Evolutionary conservation across 352 stramenopile species (phyloP), one percentile per base, ranked within the genome.

Genomic region (Pythium graminicola): DNA sequence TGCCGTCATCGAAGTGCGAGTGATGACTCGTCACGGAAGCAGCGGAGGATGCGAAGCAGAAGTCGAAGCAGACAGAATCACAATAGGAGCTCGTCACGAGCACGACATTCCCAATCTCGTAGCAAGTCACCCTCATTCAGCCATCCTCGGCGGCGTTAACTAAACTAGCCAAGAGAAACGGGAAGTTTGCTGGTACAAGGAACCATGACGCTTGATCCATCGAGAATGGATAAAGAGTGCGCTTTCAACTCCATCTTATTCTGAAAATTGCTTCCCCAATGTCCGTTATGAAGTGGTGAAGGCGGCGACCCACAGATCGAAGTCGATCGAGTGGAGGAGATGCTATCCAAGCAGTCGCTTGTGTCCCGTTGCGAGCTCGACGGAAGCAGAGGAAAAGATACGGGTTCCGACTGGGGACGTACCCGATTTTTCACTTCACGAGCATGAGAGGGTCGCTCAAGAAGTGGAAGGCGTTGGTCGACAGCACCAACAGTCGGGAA

Each of bases 191-290:
- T 32, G 10, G 27, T 29, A 38, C 23, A 63, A 5, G 55, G 27
- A 3, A 80, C 24, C 7, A 80, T 47, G 3, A 57, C 56, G 22
- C 70, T 78, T 16, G 50, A 27, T 1, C 57, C 62, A 35, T 69
- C 52, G 8, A 78, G 54, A 24, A 78, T 53, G 2, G 45, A 20
- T 24, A 64, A 52, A 3, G 72, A 78, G 7, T 67, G 69, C 29
- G 57, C 69, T 9, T 49, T 50, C 7, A 53, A n/a, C n/a, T n/a
- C n/a, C n/a, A n/a, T n/a, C n/a, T n/a, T n/a, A n/a, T n/a, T n/a
- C n/a, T n/a, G n/a, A n/a, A n/a, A n/a, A n/a, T n/a, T n/a, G n/a
- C n/a, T n/a, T n/a, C n/a, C n/a, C n/a, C n/a, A n/a, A n/a, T n/a
- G n/a, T n/a, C n/a, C n/a, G n/a, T n/a, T n/a, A n/a, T n/a, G n/a